A percentile compares a stretch with the other conserved stretches of the same genome.
Evolutionary conservation across 2,329 filamentous ascomycete genomes (phyloP).

Genomic region (Tolypocladium paradoxum): DNA sequence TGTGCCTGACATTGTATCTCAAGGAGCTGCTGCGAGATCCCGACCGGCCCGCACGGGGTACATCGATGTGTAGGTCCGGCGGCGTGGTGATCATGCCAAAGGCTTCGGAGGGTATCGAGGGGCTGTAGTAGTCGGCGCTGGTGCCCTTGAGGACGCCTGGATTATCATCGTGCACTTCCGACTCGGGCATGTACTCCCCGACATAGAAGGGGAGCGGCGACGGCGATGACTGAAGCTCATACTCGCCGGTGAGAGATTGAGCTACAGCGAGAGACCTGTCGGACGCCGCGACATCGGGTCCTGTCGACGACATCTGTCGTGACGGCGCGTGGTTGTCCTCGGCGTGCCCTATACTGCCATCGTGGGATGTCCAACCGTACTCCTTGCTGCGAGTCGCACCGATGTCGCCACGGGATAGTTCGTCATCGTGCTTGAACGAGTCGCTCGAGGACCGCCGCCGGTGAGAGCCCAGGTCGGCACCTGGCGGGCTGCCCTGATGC

Average conservation of each 20-base stretch:
- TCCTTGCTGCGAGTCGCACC: conserved; percentile 12
- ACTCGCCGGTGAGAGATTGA: conserved; percentile 4
- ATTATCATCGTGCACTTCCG: conserved; percentile 14
- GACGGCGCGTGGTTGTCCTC: neutral
- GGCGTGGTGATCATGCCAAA: conserved; percentile 26
- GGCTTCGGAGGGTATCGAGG: conserved; percentile 27
- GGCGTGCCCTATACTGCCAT: conserved; percentile 3
- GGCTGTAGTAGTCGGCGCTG: conserved; percentile 31
- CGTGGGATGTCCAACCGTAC: conserved; percentile 11
- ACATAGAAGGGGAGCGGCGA: conserved; percentile 10
- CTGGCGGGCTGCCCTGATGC: conserved; percentile 5
- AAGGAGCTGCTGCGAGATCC: conserved; percentile 23
- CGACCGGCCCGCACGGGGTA: conserved; percentile 10
- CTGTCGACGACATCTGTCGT: neutral
- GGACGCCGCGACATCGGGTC: neutral
- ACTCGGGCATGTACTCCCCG: conserved; percentile 16
- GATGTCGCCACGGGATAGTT: conserved; percentile 15
- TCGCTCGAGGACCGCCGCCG: conserved; percentile 26
- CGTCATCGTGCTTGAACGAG: conserved; percentile 20
- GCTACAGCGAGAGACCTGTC: neutral
- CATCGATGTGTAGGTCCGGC: conserved; percentile 2
- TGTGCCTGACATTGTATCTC: conserved; percentile 22
- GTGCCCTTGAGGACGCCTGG: conserved; percentile 22
- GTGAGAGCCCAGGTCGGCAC: conserved; percentile 9
- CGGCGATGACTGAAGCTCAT: conserved; percentile 1